Conservation (phyloP, 2,329 filamentous ascomycete species). For the Clonostachys solani region DNA sequence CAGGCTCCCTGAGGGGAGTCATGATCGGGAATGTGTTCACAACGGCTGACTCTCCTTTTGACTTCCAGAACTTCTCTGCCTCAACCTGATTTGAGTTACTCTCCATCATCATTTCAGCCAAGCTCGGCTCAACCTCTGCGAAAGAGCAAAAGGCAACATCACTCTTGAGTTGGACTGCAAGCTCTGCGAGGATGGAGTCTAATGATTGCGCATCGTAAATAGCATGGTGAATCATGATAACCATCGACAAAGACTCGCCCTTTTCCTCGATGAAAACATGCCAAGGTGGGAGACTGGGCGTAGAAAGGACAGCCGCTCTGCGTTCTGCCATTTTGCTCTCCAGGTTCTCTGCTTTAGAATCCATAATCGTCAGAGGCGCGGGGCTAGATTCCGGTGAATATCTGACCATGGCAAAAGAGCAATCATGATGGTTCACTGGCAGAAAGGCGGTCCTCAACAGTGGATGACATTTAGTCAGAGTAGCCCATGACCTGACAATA, state of each 20-base stretch:
- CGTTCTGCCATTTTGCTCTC: slow-evolving; percentile 8
- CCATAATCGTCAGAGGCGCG: slow-evolving; percentile 4
- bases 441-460: slow-evolving; percentile 77
- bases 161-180: slow-evolving; percentile 29
- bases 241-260: slow-evolving; percentile 20
- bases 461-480: slow-evolving; percentile 49
- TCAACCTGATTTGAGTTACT: slow-evolving; percentile 17
- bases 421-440: slow-evolving; percentile 51
- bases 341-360: background rate
- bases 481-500: slow-evolving; percentile 56
- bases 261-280: slow-evolving; percentile 41
- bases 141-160: slow-evolving; percentile 4
- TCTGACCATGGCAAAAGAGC: slow-evolving; percentile 73
- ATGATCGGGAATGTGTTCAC: slow-evolving; percentile 74
- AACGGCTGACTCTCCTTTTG: slow-evolving; percentile 43
- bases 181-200: slow-evolving; percentile 55
- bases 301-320: slow-evolving; percentile 24
- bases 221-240: slow-evolving; percentile 66
- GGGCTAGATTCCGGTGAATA: slow-evolving; percentile 25
- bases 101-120: slow-evolving; percentile 36
- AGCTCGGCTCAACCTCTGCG: slow-evolving; percentile 20
- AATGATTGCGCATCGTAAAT: slow-evolving; percentile 82
- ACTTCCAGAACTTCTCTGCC: slow-evolving; percentile 59
- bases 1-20: slow-evolving; percentile 51
- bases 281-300: slow-evolving; percentile 60